phyloP scores from a whole-genome alignment of 2,329 filamentous ascomycete species.

The Fusarium verticillioides region DNA sequence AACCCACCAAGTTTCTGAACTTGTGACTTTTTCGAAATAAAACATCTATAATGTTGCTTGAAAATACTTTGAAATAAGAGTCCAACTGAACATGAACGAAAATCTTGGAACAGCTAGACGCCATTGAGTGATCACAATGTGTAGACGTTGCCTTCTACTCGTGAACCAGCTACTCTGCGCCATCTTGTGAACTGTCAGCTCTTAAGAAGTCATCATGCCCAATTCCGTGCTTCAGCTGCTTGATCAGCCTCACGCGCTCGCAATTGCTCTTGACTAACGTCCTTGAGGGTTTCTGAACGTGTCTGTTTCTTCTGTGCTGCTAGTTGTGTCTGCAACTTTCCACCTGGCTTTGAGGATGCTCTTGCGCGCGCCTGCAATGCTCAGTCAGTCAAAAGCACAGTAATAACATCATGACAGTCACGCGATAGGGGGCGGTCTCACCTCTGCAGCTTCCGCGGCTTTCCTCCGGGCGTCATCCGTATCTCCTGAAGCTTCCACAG shows the following conservation, averaged over 20 bases:
- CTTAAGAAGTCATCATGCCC: constrained; percentile 42
- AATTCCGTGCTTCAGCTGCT: constrained; percentile 53
- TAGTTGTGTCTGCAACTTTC: constrained; percentile 77
- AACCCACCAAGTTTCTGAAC: background rate
- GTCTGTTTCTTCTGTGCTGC: constrained; percentile 82
- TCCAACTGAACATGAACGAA: constrained; percentile 1
- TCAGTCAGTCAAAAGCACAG: background rate
- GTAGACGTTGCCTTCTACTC: background rate
- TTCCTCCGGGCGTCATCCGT: constrained; percentile 73
- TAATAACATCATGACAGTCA: background rate
- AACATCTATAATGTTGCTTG: background rate
- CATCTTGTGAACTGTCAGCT: background rate
- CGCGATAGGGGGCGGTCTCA: constrained; percentile 55
- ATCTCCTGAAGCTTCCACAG: constrained; percentile 43
- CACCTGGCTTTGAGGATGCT: constrained; percentile 66
- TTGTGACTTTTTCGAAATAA: background rate
- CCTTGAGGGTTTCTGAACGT: constrained; percentile 72
- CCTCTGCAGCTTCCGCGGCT: constrained; percentile 87
- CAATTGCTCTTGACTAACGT: constrained; percentile 74
- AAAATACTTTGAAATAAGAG: background rate
- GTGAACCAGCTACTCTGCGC: background rate
- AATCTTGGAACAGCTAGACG: background rate
- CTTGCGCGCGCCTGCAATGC: constrained; percentile 72
- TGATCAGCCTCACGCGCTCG: constrained; percentile 75
- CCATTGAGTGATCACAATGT: background rate